Conservation (phyloP, 805 yeast species). For the Sungouiella thailandica region DNA sequence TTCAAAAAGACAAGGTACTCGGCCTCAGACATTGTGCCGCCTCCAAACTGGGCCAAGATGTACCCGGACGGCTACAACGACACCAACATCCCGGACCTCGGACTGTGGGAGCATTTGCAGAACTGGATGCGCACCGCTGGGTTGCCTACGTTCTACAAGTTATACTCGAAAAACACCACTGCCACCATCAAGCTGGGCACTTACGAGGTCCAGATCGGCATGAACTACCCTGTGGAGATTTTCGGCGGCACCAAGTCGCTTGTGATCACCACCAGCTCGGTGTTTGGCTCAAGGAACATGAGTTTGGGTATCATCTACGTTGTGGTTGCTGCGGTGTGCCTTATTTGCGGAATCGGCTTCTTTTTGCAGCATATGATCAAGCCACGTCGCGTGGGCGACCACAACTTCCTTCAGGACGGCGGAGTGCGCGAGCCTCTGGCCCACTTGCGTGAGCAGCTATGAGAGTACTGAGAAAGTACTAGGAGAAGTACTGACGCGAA, state of each 20-base stretch:
- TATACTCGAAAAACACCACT: slow-evolving; percentile 69
- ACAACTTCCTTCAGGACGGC: slow-evolving; percentile 44
- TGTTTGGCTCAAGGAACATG: slow-evolving; percentile 84
- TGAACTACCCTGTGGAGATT: slow-evolving; percentile 75
- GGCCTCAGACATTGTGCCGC: slow-evolving; percentile 76
- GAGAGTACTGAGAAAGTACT: too few species aligned
- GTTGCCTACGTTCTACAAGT: slow-evolving; percentile 79
- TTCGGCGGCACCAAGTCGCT: slow-evolving; percentile 89
- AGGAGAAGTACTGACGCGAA: too few species aligned
- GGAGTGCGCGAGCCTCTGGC: slow-evolving; percentile 13
- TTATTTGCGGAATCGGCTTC: slow-evolving; percentile 69
- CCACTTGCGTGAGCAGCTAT: slow-evolving; percentile 19
- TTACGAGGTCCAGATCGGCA: slow-evolving; percentile 60
- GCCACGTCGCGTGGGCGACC: slow-evolving; percentile 85
- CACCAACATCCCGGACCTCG: slow-evolving; percentile 70
- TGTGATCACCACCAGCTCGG: slow-evolving; percentile 74
- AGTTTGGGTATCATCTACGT: slow-evolving; percentile 81
- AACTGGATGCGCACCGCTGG: slow-evolving; percentile 99
- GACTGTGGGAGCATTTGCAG: slow-evolving; percentile 78
- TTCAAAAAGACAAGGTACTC: slow-evolving; percentile 71
- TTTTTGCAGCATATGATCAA: slow-evolving; percentile 74
- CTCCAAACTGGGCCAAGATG: slow-evolving; percentile 80
- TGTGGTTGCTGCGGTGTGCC: slow-evolving; percentile 74
- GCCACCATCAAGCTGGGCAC: slow-evolving; percentile 56
- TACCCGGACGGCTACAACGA: slow-evolving; percentile 89